These are phyloP conservation scores for Didymella glomerata DNA, from an alignment of 2,329 filamentous ascomycete species.

Conservation along the genomic window DNA sequence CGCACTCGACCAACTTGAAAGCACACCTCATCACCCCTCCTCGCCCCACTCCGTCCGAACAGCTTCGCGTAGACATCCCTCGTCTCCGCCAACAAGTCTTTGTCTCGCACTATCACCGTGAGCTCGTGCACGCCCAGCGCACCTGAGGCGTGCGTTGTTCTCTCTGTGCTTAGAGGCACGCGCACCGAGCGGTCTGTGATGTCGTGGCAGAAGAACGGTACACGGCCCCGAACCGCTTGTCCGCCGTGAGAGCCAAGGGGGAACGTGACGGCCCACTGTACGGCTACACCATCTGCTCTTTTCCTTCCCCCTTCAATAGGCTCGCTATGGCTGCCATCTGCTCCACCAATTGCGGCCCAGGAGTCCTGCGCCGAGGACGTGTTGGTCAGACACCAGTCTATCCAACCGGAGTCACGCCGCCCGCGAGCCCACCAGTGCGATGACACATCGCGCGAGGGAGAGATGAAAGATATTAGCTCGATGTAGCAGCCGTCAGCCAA, in stretches of 20 bases:
- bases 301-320: conserved; percentile 63
- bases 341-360: conserved; percentile 13
- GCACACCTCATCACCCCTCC: conserved; percentile 16
- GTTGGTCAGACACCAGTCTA: conserved; percentile 62
- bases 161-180: conserved; percentile 58
- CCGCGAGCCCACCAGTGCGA: conserved; percentile 65
- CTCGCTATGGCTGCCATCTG: conserved; percentile 56
- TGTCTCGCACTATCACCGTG: conserved; percentile 36
- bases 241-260: conserved; percentile 52
- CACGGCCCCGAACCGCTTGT: conserved; percentile 54
- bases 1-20: conserved; percentile 31
- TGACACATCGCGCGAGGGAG: conserved; percentile 53
- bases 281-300: conserved; percentile 62
- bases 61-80: conserved; percentile 25
- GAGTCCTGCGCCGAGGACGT: not conserved
- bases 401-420: conserved; percentile 63
- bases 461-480: conserved; percentile 70
- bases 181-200: conserved; percentile 64
- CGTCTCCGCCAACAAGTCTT: conserved; percentile 26
- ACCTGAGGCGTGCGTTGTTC: conserved; percentile 60
- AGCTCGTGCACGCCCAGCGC: conserved; percentile 56
- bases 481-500: conserved; percentile 72
- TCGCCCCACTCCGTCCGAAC: conserved; percentile 22
- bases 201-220: conserved; percentile 71
- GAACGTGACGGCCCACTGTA: conserved; percentile 68